Evolutionary conservation across 75 land plant genomes (phyloP).

Genomic region (Adiantum capillusveneris): DNA sequence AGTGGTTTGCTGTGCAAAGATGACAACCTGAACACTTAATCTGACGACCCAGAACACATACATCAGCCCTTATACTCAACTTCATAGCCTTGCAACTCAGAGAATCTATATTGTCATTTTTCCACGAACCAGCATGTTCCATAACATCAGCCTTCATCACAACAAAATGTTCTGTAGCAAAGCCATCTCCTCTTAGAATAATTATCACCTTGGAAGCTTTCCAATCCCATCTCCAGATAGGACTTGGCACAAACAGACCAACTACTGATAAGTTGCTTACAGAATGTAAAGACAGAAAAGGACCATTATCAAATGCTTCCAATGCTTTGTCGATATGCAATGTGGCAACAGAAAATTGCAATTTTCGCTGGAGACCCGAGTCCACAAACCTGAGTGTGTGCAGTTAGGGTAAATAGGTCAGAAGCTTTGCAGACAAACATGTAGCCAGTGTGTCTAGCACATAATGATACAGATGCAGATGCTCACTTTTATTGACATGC

Average conservation of each 20-base stretch:
- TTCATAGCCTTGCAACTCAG: background rate
- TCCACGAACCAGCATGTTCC: slow-evolving; percentile 4
- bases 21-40: too few relatives aligned
- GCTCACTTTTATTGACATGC: too few relatives aligned
- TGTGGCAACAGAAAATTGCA: too few relatives aligned
- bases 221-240: background rate
- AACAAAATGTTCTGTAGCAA: background rate
- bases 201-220: background rate
- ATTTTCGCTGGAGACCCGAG: too few relatives aligned
- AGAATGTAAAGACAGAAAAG: background rate
- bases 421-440: too few relatives aligned
- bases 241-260: background rate
- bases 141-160: background rate
- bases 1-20: too few relatives aligned
- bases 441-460: too few relatives aligned
- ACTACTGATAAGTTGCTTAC: background rate
- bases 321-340: background rate
- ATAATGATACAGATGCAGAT: too few relatives aligned
- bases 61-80: background rate
- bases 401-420: too few relatives aligned
- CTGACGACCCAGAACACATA: too few relatives aligned
- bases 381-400: too few relatives aligned
- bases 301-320: background rate
- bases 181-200: background rate
- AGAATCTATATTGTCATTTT: slow-evolving; percentile 10